Evolutionary conservation across 2,329 filamentous ascomycete genomes (phyloP).

Genomic region (Dothistroma septosporum): DNA sequence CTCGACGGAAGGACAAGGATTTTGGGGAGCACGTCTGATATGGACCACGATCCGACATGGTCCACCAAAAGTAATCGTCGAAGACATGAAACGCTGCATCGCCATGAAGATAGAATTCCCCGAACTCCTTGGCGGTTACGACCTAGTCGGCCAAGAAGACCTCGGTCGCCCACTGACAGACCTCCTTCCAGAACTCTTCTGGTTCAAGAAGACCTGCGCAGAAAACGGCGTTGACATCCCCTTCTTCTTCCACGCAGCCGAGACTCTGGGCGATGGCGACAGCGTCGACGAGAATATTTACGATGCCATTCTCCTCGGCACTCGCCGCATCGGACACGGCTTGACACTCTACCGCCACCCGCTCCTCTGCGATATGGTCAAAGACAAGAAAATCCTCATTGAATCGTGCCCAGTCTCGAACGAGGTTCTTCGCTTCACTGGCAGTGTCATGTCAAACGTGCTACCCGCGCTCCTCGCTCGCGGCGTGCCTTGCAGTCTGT

Average conservation of each 20-base stretch:
- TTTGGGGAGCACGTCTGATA: constrained; percentile 82
- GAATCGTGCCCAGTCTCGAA: constrained; percentile 91
- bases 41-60: constrained; percentile 71
- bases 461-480: constrained; percentile 79
- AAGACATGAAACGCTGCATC: constrained; percentile 83
- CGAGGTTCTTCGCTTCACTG: constrained; percentile 75
- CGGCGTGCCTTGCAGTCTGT: constrained; percentile 77
- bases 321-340: constrained; percentile 82
- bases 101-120: constrained; percentile 74
- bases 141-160: constrained; percentile 86
- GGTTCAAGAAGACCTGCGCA: constrained; percentile 83
- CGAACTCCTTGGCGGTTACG: constrained; percentile 77
- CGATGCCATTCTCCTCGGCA: constrained; percentile 81
- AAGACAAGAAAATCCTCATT: constrained; percentile 79
- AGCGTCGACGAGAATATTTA: constrained; percentile 79
- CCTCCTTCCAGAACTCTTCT: constrained; percentile 79
- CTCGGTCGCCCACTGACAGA: constrained; percentile 69
- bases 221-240: constrained; percentile 76
- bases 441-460: constrained; percentile 71
- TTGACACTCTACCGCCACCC: constrained; percentile 91
- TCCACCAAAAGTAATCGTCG: constrained; percentile 62
- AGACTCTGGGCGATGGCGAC: constrained; percentile 75
- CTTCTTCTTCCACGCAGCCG: constrained; percentile 94
- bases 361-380: constrained; percentile 79
- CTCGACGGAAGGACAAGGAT: constrained; percentile 65